Base-by-base conservation (phyloP, 306 rosid genomes). In the Prunus fruticosa region DNA sequence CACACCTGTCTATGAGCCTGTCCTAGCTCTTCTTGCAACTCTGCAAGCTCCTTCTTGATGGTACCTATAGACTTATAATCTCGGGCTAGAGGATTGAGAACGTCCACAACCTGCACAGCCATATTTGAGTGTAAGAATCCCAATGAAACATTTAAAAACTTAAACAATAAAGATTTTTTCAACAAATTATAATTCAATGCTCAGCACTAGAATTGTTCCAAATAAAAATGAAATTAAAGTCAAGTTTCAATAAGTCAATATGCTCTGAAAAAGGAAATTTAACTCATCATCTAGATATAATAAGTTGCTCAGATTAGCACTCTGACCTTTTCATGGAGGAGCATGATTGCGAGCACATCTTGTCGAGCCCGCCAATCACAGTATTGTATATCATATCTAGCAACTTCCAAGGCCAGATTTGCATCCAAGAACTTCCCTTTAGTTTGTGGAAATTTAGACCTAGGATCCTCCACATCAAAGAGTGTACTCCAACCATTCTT, bases 281-380 rank as follows among this genome's bases (percentile, higher is more conserved):
- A 52, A 30, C 12, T n/a, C 47, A 45, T 45, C 1, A 41, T 38
- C 28, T 67, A 67, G 3, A 67, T n/a, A 18, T 3, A 12, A 43
- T 19, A 32, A 64, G 73, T 47, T 47, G 16, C 58, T 68, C 22
- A 67, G 6, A 72, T 25, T 49, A 32, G 28, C 34, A 53, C 8
- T 16, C 51, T 71, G 60, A 95, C 99, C 99, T 91, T 96, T 81
- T 96, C 97, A 72, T 93, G 99, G 75, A 96, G 98, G 67, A 88
- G 96, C 99, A 91, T 91, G 86, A 93, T 96, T 64, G 97, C 69
- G 27, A 92, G 99, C 64, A 96, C 87, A 16, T 96, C 99, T 83
- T 88, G 99, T 23, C 99, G 93, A 86, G 99, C 99, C 46, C 97
- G 90, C 99, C 99, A 96, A 85, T 96, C 99, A 56, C 88, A 93